These are phyloP conservation scores for Leccinum rimulosum DNA, from an alignment of 768 basidiomycete genomes.

Conservation along the genomic window DNA sequence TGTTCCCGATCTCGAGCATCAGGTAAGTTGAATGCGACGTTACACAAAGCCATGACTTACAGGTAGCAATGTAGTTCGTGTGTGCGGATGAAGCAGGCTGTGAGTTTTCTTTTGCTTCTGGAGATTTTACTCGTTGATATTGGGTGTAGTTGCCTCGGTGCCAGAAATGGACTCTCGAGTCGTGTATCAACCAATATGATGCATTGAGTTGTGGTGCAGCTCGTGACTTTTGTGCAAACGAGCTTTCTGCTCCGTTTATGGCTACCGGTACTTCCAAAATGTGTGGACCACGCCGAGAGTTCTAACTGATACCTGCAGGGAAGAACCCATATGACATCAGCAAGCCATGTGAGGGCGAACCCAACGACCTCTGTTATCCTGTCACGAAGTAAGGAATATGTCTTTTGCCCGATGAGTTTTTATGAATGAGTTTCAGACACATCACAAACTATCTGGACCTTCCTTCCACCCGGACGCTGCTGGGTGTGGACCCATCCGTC, in stretches of 20 bases:
- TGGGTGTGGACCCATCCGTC: conserved; percentile 61
- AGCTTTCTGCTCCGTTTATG: conserved; percentile 32
- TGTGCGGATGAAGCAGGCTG: conserved; percentile 42
- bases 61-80: conserved; percentile 27
- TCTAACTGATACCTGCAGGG: conserved; percentile 24
- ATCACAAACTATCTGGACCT: conserved; percentile 63
- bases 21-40: conserved; percentile 7
- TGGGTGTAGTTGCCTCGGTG: conserved; percentile 66
- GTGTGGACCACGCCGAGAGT: background rate
- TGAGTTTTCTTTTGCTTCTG: conserved; percentile 16
- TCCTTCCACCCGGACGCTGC: conserved; percentile 45
- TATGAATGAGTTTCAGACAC: conserved; percentile 35
- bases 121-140: background rate
- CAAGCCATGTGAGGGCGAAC: conserved; percentile 51
- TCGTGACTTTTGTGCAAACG: conserved; percentile 59
- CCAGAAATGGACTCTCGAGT: conserved; percentile 49
- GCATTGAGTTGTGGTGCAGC: conserved; percentile 67
- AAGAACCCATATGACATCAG: conserved; percentile 71
- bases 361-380: conserved; percentile 58
- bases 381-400: conserved; percentile 38
- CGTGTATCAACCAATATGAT: conserved; percentile 70
- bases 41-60: background rate
- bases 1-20: conserved; percentile 44
- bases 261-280: conserved; percentile 31
- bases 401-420: background rate